Evolutionary conservation across 345 rosid species (phyloP), one percentile per base, ranked within the genome.

Genomic region (Pelargonium nanum): DNA sequence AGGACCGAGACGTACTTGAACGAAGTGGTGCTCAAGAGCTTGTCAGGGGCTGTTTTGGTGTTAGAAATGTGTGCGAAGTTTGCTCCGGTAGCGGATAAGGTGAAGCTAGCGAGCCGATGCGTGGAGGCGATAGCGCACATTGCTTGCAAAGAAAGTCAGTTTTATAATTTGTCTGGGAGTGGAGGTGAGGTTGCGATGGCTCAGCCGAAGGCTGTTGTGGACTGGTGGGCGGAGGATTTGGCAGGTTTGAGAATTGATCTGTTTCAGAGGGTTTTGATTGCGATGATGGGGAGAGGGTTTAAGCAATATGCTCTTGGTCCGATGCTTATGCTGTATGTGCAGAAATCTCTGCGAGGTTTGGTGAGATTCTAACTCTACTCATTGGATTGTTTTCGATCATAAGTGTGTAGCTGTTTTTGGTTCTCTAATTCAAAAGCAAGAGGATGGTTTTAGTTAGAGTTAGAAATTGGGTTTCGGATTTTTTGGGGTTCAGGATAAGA

Each of bases 181-280:
- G n/a, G n/a, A 16, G 72, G 77, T 22, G 71, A 83, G 61, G 70
- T 73, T 53, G 84, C 32, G n/a, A 26, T 51, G 9, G 65, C 80
- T 20, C 79, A 70, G 44, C 61, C 76, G 19, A 83, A 78, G 68
- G 67, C 78, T 21, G 61, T 81, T 23, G 89, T 82, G 61, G 97
- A 87, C 64, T 89, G 96, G 95, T 92, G 98, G 96, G 95, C 95
- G 57, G 96, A 92, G 73, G 98, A 87, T 62, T 78, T 92, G 55
- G 74, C 84, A 1, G 75, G 82, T 62, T 78, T 92, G 19, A 80
- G 97, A 64, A 85, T 92, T 57, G 91, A 92, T 63, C 65, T 79
- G 34, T 89, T 92, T 73, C 96, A 87, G 56, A 75, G 97, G 60
- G 95, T 89, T 57, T 58, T 92, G 44, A 61, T 78, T 17, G 95